phyloP scores from a whole-genome alignment of 2,329 filamentous ascomycete genomes.

The Fusarium clavum region DNA sequence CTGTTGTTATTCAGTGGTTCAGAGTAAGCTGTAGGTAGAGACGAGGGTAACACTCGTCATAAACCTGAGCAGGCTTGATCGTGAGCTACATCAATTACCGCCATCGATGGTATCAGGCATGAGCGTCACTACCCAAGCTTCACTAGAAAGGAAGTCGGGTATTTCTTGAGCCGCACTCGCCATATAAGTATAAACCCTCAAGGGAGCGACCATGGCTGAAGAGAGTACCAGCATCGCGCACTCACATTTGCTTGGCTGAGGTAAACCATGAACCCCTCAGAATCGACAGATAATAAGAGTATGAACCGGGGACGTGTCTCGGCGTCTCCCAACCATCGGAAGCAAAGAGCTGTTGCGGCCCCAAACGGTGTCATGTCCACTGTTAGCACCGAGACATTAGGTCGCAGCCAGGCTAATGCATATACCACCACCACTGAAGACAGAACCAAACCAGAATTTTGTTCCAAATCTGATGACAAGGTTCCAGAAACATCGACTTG shows the following conservation, averaged over 20 bases:
- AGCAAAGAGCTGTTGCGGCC: not conserved
- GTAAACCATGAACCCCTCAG: slow-evolving; percentile 8
- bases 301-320: not conserved
- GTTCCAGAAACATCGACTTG: not conserved
- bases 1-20: not conserved
- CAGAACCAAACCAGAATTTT: not conserved
- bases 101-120: slow-evolving; percentile 6
- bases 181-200: slow-evolving; percentile 15
- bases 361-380: not conserved
- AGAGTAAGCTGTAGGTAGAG: not conserved
- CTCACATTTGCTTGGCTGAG: not conserved
- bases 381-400: slow-evolving; percentile 1
- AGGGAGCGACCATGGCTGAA: not conserved
- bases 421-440: not conserved
- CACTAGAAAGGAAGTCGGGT: not conserved
- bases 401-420: not conserved
- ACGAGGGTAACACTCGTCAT: not conserved
- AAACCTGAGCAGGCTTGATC: not conserved
- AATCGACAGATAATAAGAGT: not conserved
- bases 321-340: not conserved
- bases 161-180: slow-evolving; percentile 28
- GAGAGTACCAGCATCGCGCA: not conserved
- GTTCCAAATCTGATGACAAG: not conserved
- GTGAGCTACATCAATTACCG: not conserved
- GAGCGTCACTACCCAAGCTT: slow-evolving; percentile 16